Base-by-base conservation (phyloP, 352 stramenopile genomes). In the Thalassiosira mediterranea region DNA sequence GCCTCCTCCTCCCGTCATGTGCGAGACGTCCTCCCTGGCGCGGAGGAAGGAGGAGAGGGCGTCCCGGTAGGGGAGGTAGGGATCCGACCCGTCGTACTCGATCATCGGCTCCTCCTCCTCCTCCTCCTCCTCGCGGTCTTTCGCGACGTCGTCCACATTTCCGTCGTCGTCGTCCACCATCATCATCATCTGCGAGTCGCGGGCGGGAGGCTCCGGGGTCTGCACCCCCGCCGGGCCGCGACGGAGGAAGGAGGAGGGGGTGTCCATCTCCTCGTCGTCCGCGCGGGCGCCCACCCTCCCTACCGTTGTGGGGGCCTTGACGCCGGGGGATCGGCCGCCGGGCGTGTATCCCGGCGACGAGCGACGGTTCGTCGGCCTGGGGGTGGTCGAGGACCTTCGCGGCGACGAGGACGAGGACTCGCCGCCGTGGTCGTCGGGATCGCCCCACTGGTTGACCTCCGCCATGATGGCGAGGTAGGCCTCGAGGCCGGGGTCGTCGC, bases 11-110 rank as follows among this genome's bases (percentile, higher is more conserved):
- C 53, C 23, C n/a, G 37, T 25, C 21, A 34, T 10, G 42, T 64
- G 26, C 11, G 38, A 56, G 13, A 70, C n/a, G 3, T 60, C 53
- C 7, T 76, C 62, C 49, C 47, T 68, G n/a, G 21, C 74, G 37
- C 59, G 46, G 44, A 85, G 56, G 44, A 74, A 89, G 0, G 26
- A 58, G 17, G 69, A 66, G 5, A 84, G 17, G 0, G 65, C 63
- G 54, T 89, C 72, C 28, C 81, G 68, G 72, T 83, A 90, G 3
- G 70, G 72, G 44, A 58, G 48, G 78, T 82, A 86, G 0, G 72
- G 63, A 48, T 81, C 66, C 1, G 46, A n/a, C 11, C 66, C 64
- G 29, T 81, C 57, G 21, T 44, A 48, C 23, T 63, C 44, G 8
- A 63, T 61, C 25, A 61, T 48, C 7, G 15, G 52, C 17, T 28